Conservation (phyloP, 2,329 filamentous ascomycete species). For the Colletotrichum ledebouriae region DNA sequence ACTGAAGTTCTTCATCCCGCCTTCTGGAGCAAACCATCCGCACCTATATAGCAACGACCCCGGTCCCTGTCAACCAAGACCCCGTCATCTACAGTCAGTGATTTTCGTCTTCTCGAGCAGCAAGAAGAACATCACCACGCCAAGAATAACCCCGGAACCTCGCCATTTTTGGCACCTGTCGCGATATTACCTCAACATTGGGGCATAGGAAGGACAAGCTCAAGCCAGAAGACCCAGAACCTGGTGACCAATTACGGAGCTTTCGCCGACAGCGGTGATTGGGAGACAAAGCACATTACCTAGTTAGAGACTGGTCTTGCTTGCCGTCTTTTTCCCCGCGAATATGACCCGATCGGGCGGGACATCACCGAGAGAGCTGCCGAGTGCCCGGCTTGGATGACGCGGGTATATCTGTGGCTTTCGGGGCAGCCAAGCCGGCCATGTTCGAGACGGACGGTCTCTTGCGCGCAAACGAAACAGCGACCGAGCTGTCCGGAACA, state of each 20-base stretch:
- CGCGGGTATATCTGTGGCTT: slow-evolving; percentile 29
- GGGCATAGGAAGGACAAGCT: slow-evolving; percentile 27
- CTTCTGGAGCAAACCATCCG: slow-evolving; percentile 37
- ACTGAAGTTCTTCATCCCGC: slow-evolving; percentile 1
- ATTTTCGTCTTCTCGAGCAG: background rate
- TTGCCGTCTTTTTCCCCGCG: slow-evolving; percentile 9
- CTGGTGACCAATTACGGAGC: slow-evolving; percentile 9
- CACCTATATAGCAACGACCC: slow-evolving; percentile 12
- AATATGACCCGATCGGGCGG: slow-evolving; percentile 28
- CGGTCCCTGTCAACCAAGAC: slow-evolving; percentile 25
- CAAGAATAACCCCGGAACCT: background rate
- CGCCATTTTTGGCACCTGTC: slow-evolving; percentile 11
- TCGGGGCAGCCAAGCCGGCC: slow-evolving; percentile 22
- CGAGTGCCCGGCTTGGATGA: slow-evolving; percentile 21
- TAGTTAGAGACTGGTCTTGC: background rate
- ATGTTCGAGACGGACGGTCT: slow-evolving; percentile 5
- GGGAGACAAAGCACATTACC: background rate
- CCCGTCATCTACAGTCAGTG: slow-evolving; percentile 8
- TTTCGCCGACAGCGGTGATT: slow-evolving; percentile 15
- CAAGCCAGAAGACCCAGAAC: background rate
- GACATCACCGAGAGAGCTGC: slow-evolving; percentile 8
- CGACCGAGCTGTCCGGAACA: background rate
- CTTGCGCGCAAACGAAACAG: background rate
- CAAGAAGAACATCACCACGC: background rate
- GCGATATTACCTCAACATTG: slow-evolving; percentile 14